Percentiles rank a stretch among this genome's conserved stretches.
Conservation (phyloP, 305 asterid species). For the Solanum hybrid region DNA sequence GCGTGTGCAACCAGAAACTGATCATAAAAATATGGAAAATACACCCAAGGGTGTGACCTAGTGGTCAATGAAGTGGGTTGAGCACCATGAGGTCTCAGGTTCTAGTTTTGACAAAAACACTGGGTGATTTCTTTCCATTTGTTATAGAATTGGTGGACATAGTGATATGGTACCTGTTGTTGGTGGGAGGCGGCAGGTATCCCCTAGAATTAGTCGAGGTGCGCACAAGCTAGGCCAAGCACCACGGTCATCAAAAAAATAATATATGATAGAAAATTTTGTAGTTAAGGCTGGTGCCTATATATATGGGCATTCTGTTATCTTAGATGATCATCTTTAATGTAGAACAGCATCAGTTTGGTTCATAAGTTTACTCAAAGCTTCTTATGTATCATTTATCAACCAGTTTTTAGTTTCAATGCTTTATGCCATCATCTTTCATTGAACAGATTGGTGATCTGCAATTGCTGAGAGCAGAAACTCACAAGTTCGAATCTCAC, state of each 20-base stretch:
- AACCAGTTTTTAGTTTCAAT: neutral
- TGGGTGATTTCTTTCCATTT: neutral
- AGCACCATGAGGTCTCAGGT: neutral
- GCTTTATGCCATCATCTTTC: constrained; percentile 5
- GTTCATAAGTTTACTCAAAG: neutral
- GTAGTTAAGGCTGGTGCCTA: neutral
- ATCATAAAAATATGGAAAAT: neutral
- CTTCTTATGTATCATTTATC: neutral
- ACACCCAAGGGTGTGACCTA: neutral
- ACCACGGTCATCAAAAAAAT: neutral
- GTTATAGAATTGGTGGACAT: neutral
- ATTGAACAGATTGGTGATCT: constrained; percentile 81
- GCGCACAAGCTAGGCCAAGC: neutral
- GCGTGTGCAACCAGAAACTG: neutral
- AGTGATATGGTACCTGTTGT: neutral
- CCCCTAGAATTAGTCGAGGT: neutral
- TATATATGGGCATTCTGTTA: neutral
- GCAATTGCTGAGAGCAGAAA: constrained; percentile 52
- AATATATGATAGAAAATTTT: neutral
- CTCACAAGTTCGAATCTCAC: constrained; percentile 88
- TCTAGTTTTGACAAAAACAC: neutral
- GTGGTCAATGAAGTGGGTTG: neutral
- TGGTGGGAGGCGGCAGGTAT: neutral
- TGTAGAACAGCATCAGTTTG: neutral
- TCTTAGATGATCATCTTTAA: neutral